phyloP scores from a whole-genome alignment of 2,329 filamentous ascomycete genomes.

The Hypoxylon sp. region DNA sequence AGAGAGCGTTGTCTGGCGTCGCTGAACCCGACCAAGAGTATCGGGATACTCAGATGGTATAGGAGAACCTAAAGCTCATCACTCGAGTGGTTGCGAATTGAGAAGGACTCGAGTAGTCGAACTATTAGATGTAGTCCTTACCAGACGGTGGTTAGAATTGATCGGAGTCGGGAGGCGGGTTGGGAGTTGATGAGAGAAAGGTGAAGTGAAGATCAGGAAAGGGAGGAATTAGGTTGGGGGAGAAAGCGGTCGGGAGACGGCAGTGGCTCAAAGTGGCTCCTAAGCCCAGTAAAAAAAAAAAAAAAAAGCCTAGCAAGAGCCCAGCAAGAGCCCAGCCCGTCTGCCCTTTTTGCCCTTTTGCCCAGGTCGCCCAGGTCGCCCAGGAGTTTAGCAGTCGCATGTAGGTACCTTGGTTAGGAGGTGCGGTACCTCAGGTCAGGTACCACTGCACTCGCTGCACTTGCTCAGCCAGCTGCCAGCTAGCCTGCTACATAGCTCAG shows the following conservation, averaged over 20 bases:
- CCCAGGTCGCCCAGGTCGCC: neutral
- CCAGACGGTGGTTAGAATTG: conserved; percentile 38
- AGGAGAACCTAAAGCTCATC: conserved; percentile 40
- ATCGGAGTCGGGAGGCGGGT: conserved; percentile 34
- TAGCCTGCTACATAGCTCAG: no score
- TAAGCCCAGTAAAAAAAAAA: no score
- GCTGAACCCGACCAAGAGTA: conserved; percentile 39
- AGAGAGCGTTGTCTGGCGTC: conserved; percentile 15
- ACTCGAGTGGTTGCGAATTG: conserved; percentile 35
- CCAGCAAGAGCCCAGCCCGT: no score
- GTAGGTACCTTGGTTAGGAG: neutral
- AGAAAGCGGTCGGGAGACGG: conserved; percentile 43
- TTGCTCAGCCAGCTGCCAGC: no score
- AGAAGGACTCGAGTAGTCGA: conserved; percentile 35
- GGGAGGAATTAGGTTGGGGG: conserved; percentile 44
- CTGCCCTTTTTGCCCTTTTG: no score
- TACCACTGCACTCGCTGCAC: neutral
- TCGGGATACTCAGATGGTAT: conserved; percentile 42
- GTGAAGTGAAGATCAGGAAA: conserved; percentile 44
- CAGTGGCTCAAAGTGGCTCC: conserved; percentile 23
- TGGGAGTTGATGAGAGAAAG: conserved; percentile 32
- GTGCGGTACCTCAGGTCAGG: conserved; percentile 1
- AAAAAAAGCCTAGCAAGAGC: no score
- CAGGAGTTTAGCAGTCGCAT: neutral
- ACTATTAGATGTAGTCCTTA: conserved; percentile 39